These are phyloP conservation scores for Mortierella sp. DNA, from an alignment of 371 early-diverging fungal species.

Conservation along the genomic window DNA sequence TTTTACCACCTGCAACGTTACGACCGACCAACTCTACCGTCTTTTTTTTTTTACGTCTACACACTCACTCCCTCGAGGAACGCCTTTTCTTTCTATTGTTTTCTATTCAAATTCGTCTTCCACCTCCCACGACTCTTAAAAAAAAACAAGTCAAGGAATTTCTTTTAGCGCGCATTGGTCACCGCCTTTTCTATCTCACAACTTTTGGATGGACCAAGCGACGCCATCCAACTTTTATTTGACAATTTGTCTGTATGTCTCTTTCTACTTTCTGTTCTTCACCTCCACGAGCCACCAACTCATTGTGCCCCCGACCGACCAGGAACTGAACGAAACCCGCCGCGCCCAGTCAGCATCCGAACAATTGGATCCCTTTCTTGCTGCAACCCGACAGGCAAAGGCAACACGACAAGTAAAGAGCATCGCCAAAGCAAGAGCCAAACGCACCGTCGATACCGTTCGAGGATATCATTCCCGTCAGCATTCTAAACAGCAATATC, in stretches of 20 bases:
- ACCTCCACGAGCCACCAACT: constrained; percentile 20
- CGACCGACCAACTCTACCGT: constrained; percentile 3
- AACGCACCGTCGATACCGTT: constrained; percentile 36
- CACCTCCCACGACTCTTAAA: not conserved
- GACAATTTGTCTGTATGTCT: constrained; percentile 58
- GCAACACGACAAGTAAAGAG: constrained; percentile 32
- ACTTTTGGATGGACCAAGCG: constrained; percentile 47
- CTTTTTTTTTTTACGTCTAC: not conserved
- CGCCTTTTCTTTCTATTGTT: not conserved
- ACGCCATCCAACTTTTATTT: constrained; percentile 54
- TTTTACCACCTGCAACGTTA: not conserved
- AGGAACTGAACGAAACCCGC: constrained; percentile 36
- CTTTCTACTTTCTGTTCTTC: constrained; percentile 58
- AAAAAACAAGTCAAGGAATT: not conserved
- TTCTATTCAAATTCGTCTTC: not conserved
- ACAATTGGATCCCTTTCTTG: constrained; percentile 53
- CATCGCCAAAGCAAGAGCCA: constrained; percentile 49
- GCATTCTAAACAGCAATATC: constrained; percentile 20
- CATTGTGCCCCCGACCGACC: constrained; percentile 26
- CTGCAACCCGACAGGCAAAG: constrained; percentile 45
- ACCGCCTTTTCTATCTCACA: not conserved
- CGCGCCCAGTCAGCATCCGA: constrained; percentile 46
- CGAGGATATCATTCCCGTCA: constrained; percentile 29
- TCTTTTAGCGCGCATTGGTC: not conserved
- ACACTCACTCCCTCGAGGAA: not conserved